Evolutionary conservation across 805 yeast genomes (phyloP).

Genomic region (Saccharomycopsis capsularis): DNA sequence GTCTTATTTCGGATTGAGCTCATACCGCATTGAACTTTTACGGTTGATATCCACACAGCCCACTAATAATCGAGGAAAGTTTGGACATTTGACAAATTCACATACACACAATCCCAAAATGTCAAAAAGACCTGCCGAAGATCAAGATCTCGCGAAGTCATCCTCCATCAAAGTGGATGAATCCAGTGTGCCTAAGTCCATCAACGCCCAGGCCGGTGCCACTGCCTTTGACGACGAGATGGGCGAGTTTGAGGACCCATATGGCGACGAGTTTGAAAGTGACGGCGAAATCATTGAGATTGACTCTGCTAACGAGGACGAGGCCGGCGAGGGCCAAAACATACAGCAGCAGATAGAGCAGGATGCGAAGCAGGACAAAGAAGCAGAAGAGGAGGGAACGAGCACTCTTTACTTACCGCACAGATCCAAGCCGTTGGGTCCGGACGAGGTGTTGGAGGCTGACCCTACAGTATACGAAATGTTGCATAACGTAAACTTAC

Average conservation of each 20-base stretch:
- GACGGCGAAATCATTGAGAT: slow-evolving; percentile 84
- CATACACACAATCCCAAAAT: no score
- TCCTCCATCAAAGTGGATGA: slow-evolving; percentile 33
- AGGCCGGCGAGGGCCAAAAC: slow-evolving; percentile 29
- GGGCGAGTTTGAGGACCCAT: slow-evolving; percentile 85
- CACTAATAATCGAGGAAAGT: no score
- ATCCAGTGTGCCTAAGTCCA: slow-evolving; percentile 37
- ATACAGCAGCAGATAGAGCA: slow-evolving; percentile 22
- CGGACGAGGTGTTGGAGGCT: slow-evolving; percentile 93
- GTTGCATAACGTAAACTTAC: slow-evolving; percentile 88
- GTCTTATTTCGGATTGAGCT: no score
- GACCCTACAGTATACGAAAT: slow-evolving; percentile 95
- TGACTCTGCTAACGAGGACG: slow-evolving; percentile 52
- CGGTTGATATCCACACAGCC: no score
- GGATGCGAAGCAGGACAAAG: slow-evolving; percentile 25
- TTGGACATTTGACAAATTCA: no score
- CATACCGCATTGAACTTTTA: no score
- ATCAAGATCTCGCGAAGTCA: slow-evolving; percentile 26
- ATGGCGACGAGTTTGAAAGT: slow-evolving; percentile 88
- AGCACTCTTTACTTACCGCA: slow-evolving; percentile 75
- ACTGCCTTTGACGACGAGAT: slow-evolving; percentile 44
- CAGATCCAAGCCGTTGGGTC: slow-evolving; percentile 81
- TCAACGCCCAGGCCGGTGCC: slow-evolving; percentile 31
- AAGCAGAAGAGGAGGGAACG: slow-evolving; percentile 27
- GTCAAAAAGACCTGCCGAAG: slow-evolving; percentile 48